Evolutionary conservation across 2,329 filamentous ascomycete genomes (phyloP).

Genomic region (Colletotrichum costaricense): DNA sequence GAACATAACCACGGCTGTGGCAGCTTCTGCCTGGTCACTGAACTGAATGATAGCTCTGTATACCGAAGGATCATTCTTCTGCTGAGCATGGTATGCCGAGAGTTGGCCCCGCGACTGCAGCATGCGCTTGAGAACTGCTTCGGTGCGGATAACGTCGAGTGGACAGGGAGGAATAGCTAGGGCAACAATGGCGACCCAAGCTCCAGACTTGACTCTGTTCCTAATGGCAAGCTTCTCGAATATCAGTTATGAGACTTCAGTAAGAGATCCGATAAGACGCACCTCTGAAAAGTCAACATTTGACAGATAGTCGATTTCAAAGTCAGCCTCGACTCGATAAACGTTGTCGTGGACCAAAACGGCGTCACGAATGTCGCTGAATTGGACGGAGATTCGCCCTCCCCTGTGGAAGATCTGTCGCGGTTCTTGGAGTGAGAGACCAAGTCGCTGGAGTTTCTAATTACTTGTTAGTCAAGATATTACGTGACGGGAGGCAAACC

Average conservation of each 20-base stretch:
- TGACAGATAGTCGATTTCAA: conserved; percentile 58
- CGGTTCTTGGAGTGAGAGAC: conserved; percentile 48
- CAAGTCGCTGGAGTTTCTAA: conserved; percentile 42
- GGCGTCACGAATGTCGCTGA: conserved; percentile 71
- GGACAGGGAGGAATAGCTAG: not conserved
- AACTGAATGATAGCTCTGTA: conserved; percentile 28
- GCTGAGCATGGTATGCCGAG: conserved; percentile 9
- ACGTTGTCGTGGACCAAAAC: conserved; percentile 61
- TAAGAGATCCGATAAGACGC: not conserved
- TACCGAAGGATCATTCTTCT: not conserved
- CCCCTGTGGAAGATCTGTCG: conserved; percentile 46
- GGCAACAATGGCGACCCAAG: conserved; percentile 23
- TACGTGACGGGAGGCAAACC: not conserved
- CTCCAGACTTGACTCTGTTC: not conserved
- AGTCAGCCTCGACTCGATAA: conserved; percentile 54
- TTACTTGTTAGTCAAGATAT: not conserved
- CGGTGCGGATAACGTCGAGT: conserved; percentile 13
- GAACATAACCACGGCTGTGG: conserved; percentile 10
- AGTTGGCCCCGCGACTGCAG: conserved; percentile 25
- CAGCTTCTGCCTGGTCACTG: conserved; percentile 3
- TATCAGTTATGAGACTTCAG: not conserved
- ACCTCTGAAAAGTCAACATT: conserved; percentile 58
- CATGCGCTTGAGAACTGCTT: conserved; percentile 18
- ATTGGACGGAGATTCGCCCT: conserved; percentile 64
- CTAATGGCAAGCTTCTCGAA: conserved; percentile 29